Evolutionary conservation across 495 filamentous ascomycete species (phyloP).

Genomic region (Neurospora sp.): DNA sequence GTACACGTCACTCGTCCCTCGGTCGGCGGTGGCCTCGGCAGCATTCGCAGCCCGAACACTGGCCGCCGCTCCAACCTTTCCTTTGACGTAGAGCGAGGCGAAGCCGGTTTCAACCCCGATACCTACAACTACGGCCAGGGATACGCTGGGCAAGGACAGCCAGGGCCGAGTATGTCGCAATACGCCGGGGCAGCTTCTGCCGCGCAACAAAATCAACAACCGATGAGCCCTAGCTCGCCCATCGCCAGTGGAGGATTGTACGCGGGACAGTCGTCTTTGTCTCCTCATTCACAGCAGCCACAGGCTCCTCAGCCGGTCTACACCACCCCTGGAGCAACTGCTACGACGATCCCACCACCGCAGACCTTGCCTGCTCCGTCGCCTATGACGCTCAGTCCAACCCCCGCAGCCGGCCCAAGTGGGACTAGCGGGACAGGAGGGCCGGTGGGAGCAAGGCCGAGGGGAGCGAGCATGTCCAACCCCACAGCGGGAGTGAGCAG

Average conservation of each 20-base stretch:
- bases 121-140: background rate
- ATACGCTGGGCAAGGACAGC: background rate
- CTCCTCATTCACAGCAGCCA: constrained; percentile 3
- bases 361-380: background rate
- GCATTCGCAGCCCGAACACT: background rate
- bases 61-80: constrained; percentile 3
- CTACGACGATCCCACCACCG: constrained; percentile 1
- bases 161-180: constrained; percentile 8
- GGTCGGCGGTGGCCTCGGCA: constrained; percentile 1
- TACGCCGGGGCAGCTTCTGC: constrained; percentile 16
- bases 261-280: background rate
- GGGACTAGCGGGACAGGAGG: constrained; percentile 7
- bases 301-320: background rate
- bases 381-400: background rate
- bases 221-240: background rate
- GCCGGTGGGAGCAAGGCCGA: constrained; percentile 10
- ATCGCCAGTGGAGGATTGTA: background rate
- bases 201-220: background rate
- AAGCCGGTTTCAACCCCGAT: constrained; percentile 6
- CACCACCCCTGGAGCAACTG: background rate
- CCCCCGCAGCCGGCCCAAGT: background rate
- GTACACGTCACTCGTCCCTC: constrained; percentile 26
- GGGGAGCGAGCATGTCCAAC: constrained; percentile 15
- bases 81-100: constrained; percentile 22
- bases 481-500: background rate